phyloP scores from a whole-genome alignment of 2,329 filamentous ascomycete species.

The Diplocarpon mali region DNA sequence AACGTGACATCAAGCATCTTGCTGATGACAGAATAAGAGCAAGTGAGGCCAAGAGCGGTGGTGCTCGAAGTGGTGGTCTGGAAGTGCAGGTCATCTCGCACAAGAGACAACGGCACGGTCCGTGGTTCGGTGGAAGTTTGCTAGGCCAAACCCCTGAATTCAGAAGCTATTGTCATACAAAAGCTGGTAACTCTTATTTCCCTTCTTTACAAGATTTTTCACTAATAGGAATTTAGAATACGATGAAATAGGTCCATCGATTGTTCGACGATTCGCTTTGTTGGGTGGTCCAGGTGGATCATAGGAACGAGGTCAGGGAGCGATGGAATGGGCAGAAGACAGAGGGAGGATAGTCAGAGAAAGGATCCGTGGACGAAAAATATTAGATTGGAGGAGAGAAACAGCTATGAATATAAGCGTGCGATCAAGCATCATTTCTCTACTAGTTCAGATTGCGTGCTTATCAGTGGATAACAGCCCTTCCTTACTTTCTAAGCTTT shows the following conservation, averaged over 20 bases:
- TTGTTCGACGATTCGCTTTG: constrained; percentile 87
- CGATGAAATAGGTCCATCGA: constrained; percentile 54
- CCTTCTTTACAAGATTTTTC: neutral
- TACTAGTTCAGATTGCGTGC: too few species aligned
- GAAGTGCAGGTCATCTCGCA: constrained; percentile 97
- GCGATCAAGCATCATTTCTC: too few species aligned
- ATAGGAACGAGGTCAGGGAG: constrained; percentile 27
- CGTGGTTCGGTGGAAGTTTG: constrained; percentile 96
- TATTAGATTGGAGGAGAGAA: too few species aligned
- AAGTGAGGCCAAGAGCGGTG: constrained; percentile 83
- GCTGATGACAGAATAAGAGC: constrained; percentile 89
- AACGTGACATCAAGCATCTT: constrained; percentile 92
- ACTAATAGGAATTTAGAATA: constrained; percentile 12
- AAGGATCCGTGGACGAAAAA: too few species aligned
- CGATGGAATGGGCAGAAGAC: neutral
- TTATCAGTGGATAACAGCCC: too few species aligned
- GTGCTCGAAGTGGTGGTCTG: constrained; percentile 78
- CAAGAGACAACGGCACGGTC: constrained; percentile 92
- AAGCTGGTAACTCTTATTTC: constrained; percentile 37
- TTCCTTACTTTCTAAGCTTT: too few species aligned
- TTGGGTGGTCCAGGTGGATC: constrained; percentile 83
- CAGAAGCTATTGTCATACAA: constrained; percentile 96
- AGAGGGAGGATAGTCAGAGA: too few species aligned
- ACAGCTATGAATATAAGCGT: too few species aligned
- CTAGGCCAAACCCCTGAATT: constrained; percentile 97